These are phyloP conservation scores for Ceratocystis lukuohia DNA, from an alignment of 2,329 filamentous ascomycete species.

Conservation along the genomic window DNA sequence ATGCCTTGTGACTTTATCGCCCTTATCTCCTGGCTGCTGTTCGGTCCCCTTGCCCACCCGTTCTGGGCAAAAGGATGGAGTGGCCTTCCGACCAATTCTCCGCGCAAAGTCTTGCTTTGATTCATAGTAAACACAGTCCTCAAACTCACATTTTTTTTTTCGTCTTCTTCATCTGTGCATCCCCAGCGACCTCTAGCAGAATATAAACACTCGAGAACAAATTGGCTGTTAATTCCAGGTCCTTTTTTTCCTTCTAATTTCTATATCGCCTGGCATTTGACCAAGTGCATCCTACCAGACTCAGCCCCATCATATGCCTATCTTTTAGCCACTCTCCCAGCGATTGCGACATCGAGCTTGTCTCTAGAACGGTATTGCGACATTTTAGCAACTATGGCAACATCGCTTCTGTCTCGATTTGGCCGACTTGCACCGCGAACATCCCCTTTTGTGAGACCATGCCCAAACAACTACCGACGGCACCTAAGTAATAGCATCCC, in stretches of 20 bases:
- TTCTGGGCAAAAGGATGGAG: neutral
- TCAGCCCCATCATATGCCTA: conserved; percentile 15
- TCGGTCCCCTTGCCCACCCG: neutral
- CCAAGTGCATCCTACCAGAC: conserved; percentile 9
- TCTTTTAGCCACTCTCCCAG: conserved; percentile 9
- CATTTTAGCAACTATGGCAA: conserved; percentile 18
- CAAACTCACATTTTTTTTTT: neutral
- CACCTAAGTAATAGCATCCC: conserved; percentile 1
- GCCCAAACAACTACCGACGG: conserved; percentile 9
- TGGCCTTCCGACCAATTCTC: neutral
- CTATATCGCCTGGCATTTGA: neutral
- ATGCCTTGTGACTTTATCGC: neutral
- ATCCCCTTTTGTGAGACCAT: conserved; percentile 16
- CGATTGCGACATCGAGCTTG: conserved; percentile 17
- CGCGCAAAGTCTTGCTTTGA: neutral
- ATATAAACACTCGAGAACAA: neutral
- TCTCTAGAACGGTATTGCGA: conserved; percentile 12
- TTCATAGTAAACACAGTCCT: neutral
- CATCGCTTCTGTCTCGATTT: conserved; percentile 19
- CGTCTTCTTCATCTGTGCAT: neutral
- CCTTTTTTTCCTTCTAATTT: neutral
- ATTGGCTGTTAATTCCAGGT: neutral
- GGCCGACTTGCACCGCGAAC: conserved; percentile 10
- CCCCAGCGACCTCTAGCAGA: neutral
- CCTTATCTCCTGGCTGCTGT: neutral